These are phyloP conservation scores for Russula sp. DNA, from an alignment of 768 basidiomycete genomes.

Conservation along the genomic window DNA sequence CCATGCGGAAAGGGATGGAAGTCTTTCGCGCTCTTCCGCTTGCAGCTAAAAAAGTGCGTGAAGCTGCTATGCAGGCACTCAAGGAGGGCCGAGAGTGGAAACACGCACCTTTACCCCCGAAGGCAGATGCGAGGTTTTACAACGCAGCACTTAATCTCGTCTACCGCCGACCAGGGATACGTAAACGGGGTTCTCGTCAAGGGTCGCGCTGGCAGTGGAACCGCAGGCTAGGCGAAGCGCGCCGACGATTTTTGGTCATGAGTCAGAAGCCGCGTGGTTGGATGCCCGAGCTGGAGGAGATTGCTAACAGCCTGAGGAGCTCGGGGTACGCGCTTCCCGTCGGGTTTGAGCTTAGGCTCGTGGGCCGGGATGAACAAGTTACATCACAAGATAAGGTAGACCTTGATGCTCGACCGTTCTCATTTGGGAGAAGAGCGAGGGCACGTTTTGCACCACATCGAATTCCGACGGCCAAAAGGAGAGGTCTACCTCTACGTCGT, in stretches of 20 bases:
- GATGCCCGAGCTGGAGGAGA: slow-evolving; percentile 13
- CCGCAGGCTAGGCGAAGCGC: slow-evolving; percentile 23
- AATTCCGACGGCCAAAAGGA: slow-evolving; percentile 22
- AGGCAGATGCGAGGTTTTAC: slow-evolving; percentile 57
- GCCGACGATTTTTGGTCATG: background rate
- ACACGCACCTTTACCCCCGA: background rate
- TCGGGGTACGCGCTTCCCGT: slow-evolving; percentile 13
- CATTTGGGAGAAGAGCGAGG: background rate
- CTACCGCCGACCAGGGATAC: slow-evolving; percentile 15
- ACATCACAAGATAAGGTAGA: background rate
- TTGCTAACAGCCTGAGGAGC: slow-evolving; percentile 2
- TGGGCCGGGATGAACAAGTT: slow-evolving; percentile 7
- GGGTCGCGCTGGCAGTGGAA: slow-evolving; percentile 29
- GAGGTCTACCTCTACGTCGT: slow-evolving; percentile 19
- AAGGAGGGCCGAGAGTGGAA: background rate
- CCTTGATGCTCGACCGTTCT: background rate
- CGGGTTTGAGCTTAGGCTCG: slow-evolving; percentile 9
- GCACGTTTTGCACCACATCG: slow-evolving; percentile 7
- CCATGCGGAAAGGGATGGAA: slow-evolving; percentile 5
- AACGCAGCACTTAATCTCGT: slow-evolving; percentile 48
- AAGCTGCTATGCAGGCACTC: background rate
- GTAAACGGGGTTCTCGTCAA: slow-evolving; percentile 16
- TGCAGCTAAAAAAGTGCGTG: background rate
- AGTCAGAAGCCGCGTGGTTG: slow-evolving; percentile 5
- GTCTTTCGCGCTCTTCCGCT: slow-evolving; percentile 3